A percentile compares a stretch with the other conserved stretches of the same genome.
phyloP scores from a whole-genome alignment of 1,139 yeast species.

The Yamadazyma mexicana region DNA sequence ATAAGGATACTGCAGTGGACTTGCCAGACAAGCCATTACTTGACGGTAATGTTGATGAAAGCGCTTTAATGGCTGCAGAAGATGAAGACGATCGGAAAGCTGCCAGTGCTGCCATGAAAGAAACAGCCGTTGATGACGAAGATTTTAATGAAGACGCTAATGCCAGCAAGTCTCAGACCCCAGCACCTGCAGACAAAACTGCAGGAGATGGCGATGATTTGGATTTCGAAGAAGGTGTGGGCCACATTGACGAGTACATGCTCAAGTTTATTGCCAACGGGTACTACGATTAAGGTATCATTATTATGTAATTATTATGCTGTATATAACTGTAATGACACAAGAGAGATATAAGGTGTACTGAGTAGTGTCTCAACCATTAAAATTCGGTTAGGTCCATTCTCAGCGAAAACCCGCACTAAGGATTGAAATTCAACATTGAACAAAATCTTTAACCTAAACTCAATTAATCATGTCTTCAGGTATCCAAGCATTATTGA shows the following conservation, averaged over 20 bases:
- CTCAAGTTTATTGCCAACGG: slow-evolving; percentile 86
- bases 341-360: background rate
- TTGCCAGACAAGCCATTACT: slow-evolving; percentile 38
- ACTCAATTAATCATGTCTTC: slow-evolving; percentile 25
- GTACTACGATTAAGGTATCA: slow-evolving; percentile 48
- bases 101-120: slow-evolving; percentile 85
- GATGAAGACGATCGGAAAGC: slow-evolving; percentile 96
- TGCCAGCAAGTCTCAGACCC: slow-evolving; percentile 14
- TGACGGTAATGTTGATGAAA: slow-evolving; percentile 54
- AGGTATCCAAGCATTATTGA: slow-evolving; percentile 39
- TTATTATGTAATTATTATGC: background rate
- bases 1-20: slow-evolving; percentile 42
- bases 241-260: slow-evolving; percentile 97
- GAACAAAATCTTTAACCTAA: background rate
- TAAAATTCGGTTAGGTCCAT: background rate
- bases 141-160: slow-evolving; percentile 60
- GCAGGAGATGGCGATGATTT: slow-evolving; percentile 37
- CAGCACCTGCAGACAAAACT: slow-evolving; percentile 18
- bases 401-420: background rate
- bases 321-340: background rate
- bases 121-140: slow-evolving; percentile 78
- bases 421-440: no score
- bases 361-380: background rate
- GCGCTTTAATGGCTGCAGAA: slow-evolving; percentile 84
- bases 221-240: slow-evolving; percentile 73